Percentiles rank a stretch among this genome's conserved stretches.
phyloP scores from a whole-genome alignment of 768 basidiomycete genomes.

The Boletus speciosus region DNA sequence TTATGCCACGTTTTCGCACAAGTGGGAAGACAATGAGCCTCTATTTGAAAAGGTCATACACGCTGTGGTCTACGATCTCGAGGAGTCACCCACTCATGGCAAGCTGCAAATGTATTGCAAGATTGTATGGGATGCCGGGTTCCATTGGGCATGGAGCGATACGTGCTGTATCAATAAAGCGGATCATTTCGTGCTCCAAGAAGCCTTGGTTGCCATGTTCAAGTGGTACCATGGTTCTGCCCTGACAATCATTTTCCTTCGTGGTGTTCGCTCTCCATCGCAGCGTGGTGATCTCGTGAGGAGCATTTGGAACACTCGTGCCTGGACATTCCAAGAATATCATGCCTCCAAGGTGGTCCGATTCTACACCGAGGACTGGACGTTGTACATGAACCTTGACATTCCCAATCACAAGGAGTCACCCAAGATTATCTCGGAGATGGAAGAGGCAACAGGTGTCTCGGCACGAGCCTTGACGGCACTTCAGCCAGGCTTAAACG shows the following conservation, averaged over 20 bases:
- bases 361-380: conserved; percentile 4
- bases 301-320: conserved; percentile 3
- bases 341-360: conserved; percentile 6
- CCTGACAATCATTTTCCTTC: not conserved
- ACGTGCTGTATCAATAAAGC: not conserved
- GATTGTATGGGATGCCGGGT: not conserved
- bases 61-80: too few species aligned
- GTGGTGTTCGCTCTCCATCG: not conserved
- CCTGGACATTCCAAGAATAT: not conserved
- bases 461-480: not conserved
- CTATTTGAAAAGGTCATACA: too few species aligned
- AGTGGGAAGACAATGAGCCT: too few species aligned
- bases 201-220: not conserved
- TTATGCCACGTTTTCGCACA: too few species aligned
- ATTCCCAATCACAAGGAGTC: conserved; percentile 8
- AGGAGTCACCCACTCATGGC: not conserved
- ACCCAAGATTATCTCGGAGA: conserved; percentile 1
- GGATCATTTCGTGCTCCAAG: not conserved
- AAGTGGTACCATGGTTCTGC: not conserved
- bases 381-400: conserved; percentile 2
- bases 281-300: not conserved
- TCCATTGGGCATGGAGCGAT: conserved; percentile 9
- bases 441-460: conserved; percentile 7
- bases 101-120: conserved; percentile 7
- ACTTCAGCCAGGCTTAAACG: not conserved